Evolutionary conservation across 2,329 filamentous ascomycete genomes (phyloP), one percentile per base, ranked within the genome.

Genomic region (Ceratocystis alfenasii): DNA sequence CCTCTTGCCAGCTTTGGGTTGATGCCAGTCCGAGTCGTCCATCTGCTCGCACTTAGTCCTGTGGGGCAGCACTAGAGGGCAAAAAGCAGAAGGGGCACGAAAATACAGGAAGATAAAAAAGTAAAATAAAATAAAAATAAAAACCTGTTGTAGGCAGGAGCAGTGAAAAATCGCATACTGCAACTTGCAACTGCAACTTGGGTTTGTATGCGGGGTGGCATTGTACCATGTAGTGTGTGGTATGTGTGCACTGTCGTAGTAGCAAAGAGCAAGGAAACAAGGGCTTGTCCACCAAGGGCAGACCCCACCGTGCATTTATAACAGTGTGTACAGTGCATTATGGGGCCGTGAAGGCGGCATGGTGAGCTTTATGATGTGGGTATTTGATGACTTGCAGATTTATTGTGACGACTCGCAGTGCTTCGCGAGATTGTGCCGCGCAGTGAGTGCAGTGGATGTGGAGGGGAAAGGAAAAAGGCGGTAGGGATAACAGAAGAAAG

Each of bases 311-410:
- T 57, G 53, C 22, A 57, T 30, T 28, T 57, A 57, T 57, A 17
- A 57, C 25, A 30, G 53, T 57, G 53, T 57, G 17, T 57, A 57
- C 53, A 57, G 22, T 57, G 28, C 25, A 57, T 12, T 25, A 28
- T 57, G 53, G 53, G 53, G 53, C 53, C 53, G 53, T 30, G 53
- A 17, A 33, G 53, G 53, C 53, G 53, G 53, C 15, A 57, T 17
- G 53, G 15, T 28, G 53, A 57, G 15, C 22, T 28, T 17, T 30
- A 33, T 57, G 28, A 10, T 5, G 53, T 30, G 53, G 28, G 7
- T 57, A 33, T 57, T 53, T 57, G 53, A 57, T 57, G 53, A 33
- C 53, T 15, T 57, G 53, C 53, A 30, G 22, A 33, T 41, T 41
- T 33, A 57, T 57, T 28, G 53, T 33, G 22, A 17, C 30, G 4